Base-by-base conservation (phyloP, 2,329 filamentous ascomycete species). In the Orbilia javanica region DNA sequence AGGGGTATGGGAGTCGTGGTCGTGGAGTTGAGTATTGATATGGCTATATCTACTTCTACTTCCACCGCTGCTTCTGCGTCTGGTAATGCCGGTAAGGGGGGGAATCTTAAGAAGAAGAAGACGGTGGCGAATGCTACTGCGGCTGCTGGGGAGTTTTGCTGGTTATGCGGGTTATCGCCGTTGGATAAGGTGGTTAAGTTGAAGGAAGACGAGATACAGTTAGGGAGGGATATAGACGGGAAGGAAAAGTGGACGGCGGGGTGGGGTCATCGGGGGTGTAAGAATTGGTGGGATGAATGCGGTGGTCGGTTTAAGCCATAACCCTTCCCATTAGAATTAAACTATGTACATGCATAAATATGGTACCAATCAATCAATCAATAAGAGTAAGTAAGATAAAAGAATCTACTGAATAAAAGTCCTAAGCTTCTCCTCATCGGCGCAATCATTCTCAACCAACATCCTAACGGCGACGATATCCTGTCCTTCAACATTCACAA, bases 401-500 rank as follows among this genome's bases (percentile, higher is more conserved):
- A n/a, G n/a, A n/a, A n/a, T n/a, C 25, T 25, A 48, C 25, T 15
- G 10, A 13, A 53, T 53, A 10, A 53, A 31, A 0, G 22, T 5
- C 20, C 10, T 3, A 6, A 77, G 36, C 15, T 71, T 71, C 10
- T 36, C 42, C 11, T 20, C 48, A 52, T 77, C 73, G 18, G 25
- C 18, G 31, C 73, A 77, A 7, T 77, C 73, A 1, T 34, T 48
- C 34, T 77, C 73, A 2, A 77, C 73, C 29, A 77, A 20, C 52
- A 66, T 77, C n/a, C 73, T 34, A 1, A 71, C 52, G 0, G 67
- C 55, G 65, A 84, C 83, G 10, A 83, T 80, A 52, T 82, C 80
- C 68, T 83, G 80, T 0, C 82, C 84, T 4, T 82, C 83, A 13
- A 77, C 6, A 8, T 83, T 79, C 1, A 84, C 80, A 13, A 79